phyloP scores from a whole-genome alignment of 2,329 filamentous ascomycete genomes.

The Aspergillus brasiliensis region DNA sequence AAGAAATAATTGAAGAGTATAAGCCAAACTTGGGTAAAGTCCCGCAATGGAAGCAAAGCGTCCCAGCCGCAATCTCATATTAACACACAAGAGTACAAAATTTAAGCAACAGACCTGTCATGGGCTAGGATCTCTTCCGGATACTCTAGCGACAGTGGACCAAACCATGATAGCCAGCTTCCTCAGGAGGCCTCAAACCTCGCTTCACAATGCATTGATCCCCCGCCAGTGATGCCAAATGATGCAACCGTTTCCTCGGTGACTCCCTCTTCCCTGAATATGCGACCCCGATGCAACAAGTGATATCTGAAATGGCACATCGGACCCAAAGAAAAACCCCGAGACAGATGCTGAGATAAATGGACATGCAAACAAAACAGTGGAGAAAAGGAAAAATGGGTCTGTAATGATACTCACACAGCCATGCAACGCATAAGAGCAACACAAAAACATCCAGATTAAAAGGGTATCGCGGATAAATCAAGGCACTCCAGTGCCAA shows the following conservation, averaged over 20 bases:
- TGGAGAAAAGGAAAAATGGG: constrained; percentile 5
- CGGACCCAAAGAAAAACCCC: constrained; percentile 16
- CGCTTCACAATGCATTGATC: constrained; percentile 7
- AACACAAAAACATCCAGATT: constrained; percentile 20
- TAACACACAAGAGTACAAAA: constrained; percentile 20
- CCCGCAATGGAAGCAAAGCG: constrained; percentile 15
- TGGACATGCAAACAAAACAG: constrained; percentile 14
- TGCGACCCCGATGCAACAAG: constrained; percentile 21
- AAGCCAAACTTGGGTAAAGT: not conserved
- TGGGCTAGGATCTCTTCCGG: constrained; percentile 12
- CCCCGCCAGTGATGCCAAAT: constrained; percentile 21
- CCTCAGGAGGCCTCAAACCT: not conserved
- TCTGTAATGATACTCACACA: constrained; percentile 11
- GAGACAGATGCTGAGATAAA: constrained; percentile 16
- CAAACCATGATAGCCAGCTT: not conserved
- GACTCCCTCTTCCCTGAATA: constrained; percentile 20
- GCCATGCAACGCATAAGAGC: constrained; percentile 18
- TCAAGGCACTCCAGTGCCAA: constrained; percentile 20
- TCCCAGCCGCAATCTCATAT: constrained; percentile 25
- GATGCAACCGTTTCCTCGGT: constrained; percentile 23
- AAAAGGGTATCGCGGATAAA: constrained; percentile 31
- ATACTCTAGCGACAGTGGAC: constrained; percentile 5
- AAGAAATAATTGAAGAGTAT: too few species aligned
- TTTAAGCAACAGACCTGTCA: constrained; percentile 20
- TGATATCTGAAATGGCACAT: constrained; percentile 14